Percentiles rank a stretch among this genome's conserved stretches.
These are phyloP conservation scores for Primulina huaijiensis DNA, from an alignment of 257 asterid species.

Conservation along the genomic window DNA sequence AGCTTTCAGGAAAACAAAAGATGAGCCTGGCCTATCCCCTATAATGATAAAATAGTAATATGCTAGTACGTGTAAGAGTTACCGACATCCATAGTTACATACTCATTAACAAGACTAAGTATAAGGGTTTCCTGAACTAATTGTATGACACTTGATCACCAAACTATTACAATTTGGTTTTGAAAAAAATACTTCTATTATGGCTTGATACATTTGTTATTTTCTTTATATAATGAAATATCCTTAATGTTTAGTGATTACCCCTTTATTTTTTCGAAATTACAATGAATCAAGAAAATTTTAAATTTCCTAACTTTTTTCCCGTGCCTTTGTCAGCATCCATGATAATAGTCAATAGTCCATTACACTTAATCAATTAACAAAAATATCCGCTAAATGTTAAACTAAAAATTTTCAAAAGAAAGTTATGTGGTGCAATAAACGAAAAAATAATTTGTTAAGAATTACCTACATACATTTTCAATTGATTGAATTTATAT, in stretches of 20 bases:
- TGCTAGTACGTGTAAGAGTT: slow-evolving; percentile 39
- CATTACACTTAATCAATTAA: neutral
- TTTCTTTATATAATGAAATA: no score
- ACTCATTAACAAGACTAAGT: slow-evolving; percentile 29
- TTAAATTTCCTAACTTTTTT: no score
- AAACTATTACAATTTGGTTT: no score
- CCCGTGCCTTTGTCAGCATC: neutral
- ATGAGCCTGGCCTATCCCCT: slow-evolving; percentile 82
- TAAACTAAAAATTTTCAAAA: no score
- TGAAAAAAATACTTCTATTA: no score
- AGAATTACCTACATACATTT: no score
- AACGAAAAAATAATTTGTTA: no score
- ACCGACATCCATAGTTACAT: slow-evolving; percentile 30
- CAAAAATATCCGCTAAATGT: neutral
- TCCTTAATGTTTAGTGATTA: neutral
- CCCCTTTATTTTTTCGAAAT: neutral
- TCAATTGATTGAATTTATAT: no score
- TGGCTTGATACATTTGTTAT: neutral
- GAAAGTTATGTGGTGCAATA: no score
- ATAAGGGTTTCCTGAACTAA: slow-evolving; percentile 6
- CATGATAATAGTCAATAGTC: neutral
- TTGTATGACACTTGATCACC: neutral
- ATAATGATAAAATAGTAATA: slow-evolving; percentile 62
- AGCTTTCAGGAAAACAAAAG: slow-evolving; percentile 68
- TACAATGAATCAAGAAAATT: neutral